Evolutionary conservation across 768 basidiomycete genomes (phyloP), one percentile per base, ranked within the genome.

Genomic region (Calocybe indica): DNA sequence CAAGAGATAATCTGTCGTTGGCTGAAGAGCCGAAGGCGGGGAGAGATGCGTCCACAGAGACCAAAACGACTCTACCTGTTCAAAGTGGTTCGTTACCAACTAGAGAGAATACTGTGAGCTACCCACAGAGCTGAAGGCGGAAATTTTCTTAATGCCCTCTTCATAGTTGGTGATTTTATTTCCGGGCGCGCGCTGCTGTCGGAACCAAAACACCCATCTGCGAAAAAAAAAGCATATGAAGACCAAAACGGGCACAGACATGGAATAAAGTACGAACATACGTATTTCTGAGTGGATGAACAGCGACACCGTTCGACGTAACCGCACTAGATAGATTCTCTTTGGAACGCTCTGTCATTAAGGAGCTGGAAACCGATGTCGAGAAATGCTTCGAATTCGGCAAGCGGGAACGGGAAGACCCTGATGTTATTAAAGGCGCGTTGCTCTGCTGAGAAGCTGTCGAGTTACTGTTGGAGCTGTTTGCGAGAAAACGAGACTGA

Each of bases 11-110:
- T 98, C 95, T 4, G 94, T 95, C 3, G 92, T 95, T 5, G 93
- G 87, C 8, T 81, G 75, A 22, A 97, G 76, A 9, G 78, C 75
- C 1, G 90, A 92, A 1, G 94, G 92, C 0, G 90, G 82, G 5
- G 84, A 75, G 28, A 98, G 78, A 63, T 97, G 95, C 4, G 93
- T 92, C 75, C 90, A 88, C 50, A 98, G 71, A 15, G 92, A 86
- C 85, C 94, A 95, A 66, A 93, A 96, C 34, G 92, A 94, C 69
- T 97, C 95, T 45, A 92, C 88, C 85, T 92, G 59, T 3, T 15
- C 34, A 2, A 28, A 39, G 30, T 36, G 48, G 57, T 37, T 56
- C 50, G 51, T 38, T 9, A 48, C 13, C 29, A 48, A 8, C 39
- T 10, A 11, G 6, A 37, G 15, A 34, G 42, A 47, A 40, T 8